Conservation (phyloP, 1,284 basidiomycete genomes). For the Cutaneotrichosporon sp. region DNA sequence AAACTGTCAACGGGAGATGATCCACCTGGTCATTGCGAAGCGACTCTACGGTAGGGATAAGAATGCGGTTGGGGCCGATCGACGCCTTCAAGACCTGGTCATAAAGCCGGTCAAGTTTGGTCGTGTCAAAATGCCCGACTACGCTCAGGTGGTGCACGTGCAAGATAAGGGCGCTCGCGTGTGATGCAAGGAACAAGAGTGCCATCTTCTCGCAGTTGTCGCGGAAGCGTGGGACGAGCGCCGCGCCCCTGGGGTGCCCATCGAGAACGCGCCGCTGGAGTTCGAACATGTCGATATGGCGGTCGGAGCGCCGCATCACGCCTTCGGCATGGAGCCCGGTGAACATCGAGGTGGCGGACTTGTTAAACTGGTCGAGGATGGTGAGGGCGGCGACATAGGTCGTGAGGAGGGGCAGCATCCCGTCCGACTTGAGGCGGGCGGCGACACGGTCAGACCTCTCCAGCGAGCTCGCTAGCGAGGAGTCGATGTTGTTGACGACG, state of each 20-base stretch:
- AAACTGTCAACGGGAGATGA: conserved; percentile 12
- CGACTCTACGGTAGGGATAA: too few relatives aligned
- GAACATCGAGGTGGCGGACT: conserved; percentile 14
- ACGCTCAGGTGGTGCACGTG: too few relatives aligned
- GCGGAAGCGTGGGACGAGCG: too few relatives aligned
- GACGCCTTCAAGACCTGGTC: conserved; percentile 27
- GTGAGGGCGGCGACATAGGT: conserved; percentile 31
- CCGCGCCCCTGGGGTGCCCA: too few relatives aligned
- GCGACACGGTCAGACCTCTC: conserved; percentile 30
- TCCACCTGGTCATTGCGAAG: too few relatives aligned
- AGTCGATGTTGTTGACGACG: conserved; percentile 26
- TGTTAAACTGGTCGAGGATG: conserved; percentile 29
- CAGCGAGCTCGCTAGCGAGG: conserved; percentile 17
- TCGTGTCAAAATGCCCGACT: too few relatives aligned
- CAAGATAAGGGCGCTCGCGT: too few relatives aligned
- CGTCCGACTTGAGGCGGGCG: conserved; percentile 27
- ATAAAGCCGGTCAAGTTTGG: conserved; percentile 21
- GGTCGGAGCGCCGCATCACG: too few relatives aligned
- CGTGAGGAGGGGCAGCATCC: conserved; percentile 25
- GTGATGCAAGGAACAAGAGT: too few relatives aligned
- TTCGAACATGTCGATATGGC: too few relatives aligned
- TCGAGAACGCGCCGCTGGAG: too few relatives aligned
- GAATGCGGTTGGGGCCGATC: conserved; percentile 24
- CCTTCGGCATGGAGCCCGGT: conserved; percentile 10
- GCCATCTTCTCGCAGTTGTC: too few relatives aligned